Evolutionary conservation across 192 early-diverging fungal species (phyloP), one percentile per base, ranked within the genome.

Genomic region (Mortierella hygrophila): DNA sequence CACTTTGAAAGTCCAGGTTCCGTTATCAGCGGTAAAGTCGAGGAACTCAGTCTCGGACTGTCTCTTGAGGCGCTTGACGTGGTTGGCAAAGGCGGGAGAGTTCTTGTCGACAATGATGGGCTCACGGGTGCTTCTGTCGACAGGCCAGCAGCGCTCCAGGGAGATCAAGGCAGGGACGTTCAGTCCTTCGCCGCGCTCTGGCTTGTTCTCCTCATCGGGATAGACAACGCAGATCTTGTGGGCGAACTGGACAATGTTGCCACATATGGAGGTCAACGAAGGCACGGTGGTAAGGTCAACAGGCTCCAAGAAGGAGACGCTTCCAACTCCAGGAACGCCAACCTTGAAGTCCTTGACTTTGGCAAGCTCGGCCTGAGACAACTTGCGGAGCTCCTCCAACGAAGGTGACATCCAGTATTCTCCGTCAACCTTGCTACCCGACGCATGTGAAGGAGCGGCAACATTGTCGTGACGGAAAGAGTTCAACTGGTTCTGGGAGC

Each of bases 1-100:
- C 11, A 99, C 98, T 21, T 91, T 82, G 89, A 99, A 99, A n/a
- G 89, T 93, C 99, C 99, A 99, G 0, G 91, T 91, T 29, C 98
- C 97, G 21, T 93, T 93, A 15, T 90, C 83, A 57, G 92, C 79
- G 52, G 92, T 88, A 85, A 93, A 99, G 49, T 92, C 93, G 26
- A 97, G 83, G 88, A 98, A 97, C 63, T 92, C 89, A 1, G 97
- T 98, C 47, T 95, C 95, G 29, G 91, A 82, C n/a, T 96, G 93
- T 4, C 81, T 85, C 73, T 92, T 92, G 23, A 99, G 88, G 18
- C 94, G 93, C 54, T 91, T 90, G 72, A 95, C 85, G 74, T 96
- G 95, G 65, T 90, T 89, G 72, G 93, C 90, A 76, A 94, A 91
- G 20, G 91, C 89, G 54, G 95, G 93, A 68, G 97, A 95, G 23